Evolutionary conservation across 768 basidiomycete genomes (phyloP), one percentile per base, ranked within the genome.

Genomic region (Coprinopsis marcescibilis): DNA sequence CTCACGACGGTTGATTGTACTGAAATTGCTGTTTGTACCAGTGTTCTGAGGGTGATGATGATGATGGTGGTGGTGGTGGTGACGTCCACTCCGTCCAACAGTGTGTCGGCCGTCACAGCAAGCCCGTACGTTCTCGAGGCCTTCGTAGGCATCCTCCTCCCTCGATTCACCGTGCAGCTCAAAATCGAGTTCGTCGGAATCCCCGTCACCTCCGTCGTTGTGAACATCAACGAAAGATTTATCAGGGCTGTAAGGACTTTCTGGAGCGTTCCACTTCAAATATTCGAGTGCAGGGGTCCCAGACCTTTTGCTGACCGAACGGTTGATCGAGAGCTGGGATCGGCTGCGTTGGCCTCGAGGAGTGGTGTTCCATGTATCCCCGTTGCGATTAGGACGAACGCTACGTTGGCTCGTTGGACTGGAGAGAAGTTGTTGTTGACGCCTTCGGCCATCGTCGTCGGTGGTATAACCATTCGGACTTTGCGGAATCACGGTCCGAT

Each of bases 261-360:
- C 89, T 2, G 81, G 81, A 2, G 75, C 75, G 17, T 78, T 78
- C 80, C 87, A 86, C 20, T 87, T 80, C 32, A 95, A 72, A 57
- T 92, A 97, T 59, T 97, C 94, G 8, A 85, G 79, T 0, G 95
- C 95, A 1, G 92, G 88, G 7, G 94, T 97, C 10, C 91, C 93
- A 2, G 83, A 77, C 5, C 92, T 83, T 62, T 95, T 95, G 54
- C 85, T 77, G 30, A 89, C 70, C 2, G 89, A 87, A 10, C 88
- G 80, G 43, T 76, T 70, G 17, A 77, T 67, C 3, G 88, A 92
- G 25, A 91, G 64, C 55, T 89, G 88, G 0, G 88, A 91, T 23
- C 83, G 80, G 64, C 84, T 88, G 15, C 84, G 79, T 56, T 79
- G 80, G 2, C 84, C 88, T 19, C 83, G 80, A 11, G 85, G 86